Percentiles rank a stretch among this genome's conserved stretches.
Evolutionary conservation across 805 yeast genomes (phyloP).

Genomic region (Yarrowia divulgata): DNA sequence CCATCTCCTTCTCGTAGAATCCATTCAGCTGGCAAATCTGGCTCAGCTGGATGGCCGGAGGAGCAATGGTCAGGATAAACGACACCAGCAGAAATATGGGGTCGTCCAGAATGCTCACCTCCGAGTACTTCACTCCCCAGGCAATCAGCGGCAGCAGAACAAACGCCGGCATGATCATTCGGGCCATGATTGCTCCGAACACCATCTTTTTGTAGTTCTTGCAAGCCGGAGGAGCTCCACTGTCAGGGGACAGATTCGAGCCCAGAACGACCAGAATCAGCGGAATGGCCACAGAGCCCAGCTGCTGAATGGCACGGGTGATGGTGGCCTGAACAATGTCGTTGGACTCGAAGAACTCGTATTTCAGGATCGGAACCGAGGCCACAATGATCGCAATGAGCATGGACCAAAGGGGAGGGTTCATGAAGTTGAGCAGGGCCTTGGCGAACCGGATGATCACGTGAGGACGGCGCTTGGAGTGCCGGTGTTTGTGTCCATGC

Average conservation of each 20-base stretch:
- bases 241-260: constrained; percentile 64
- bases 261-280: constrained; percentile 67
- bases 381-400: constrained; percentile 66
- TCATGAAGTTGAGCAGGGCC: constrained; percentile 55
- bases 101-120: constrained; percentile 58
- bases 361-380: constrained; percentile 58
- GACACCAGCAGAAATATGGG: constrained; percentile 68
- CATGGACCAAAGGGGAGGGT: constrained; percentile 73
- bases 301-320: constrained; percentile 60
- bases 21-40: constrained; percentile 69
- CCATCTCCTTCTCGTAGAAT: constrained; percentile 69
- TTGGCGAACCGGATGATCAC: neutral
- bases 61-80: constrained; percentile 65
- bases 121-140: constrained; percentile 58
- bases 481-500: neutral
- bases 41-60: constrained; percentile 72
- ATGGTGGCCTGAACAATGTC: constrained; percentile 61
- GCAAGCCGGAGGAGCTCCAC: constrained; percentile 53
- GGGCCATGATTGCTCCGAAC: constrained; percentile 60
- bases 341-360: constrained; percentile 54
- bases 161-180: constrained; percentile 68
- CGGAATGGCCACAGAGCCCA: constrained; percentile 68
- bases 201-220: constrained; percentile 57
- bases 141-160: constrained; percentile 63
- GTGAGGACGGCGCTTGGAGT: neutral